Conservation (phyloP, 768 basidiomycete species). For the Russula abietina region DNA sequence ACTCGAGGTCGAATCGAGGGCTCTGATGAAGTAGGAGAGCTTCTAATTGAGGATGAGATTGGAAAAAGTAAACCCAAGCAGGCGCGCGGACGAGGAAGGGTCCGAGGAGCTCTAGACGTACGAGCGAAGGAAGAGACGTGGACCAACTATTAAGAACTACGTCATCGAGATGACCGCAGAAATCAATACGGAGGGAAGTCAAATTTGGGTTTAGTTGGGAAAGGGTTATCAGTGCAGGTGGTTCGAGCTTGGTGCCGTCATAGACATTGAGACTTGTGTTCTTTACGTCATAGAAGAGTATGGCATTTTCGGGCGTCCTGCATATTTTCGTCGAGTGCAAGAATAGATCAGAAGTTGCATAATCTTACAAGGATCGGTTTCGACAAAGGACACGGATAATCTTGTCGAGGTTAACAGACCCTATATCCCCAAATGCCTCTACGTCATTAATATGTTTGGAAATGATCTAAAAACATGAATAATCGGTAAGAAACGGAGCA, state of each 20-base stretch:
- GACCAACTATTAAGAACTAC: constrained; percentile 53
- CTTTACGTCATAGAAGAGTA: constrained; percentile 73
- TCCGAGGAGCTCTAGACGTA: constrained; percentile 72
- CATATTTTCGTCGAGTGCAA: background rate
- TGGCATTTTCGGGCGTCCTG: constrained; percentile 74
- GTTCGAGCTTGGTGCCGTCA: constrained; percentile 77
- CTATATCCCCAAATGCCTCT: constrained; percentile 84
- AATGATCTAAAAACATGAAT: constrained; percentile 52
- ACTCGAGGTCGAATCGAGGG: constrained; percentile 75
- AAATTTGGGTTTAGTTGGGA: constrained; percentile 81
- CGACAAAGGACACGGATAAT: constrained; percentile 79
- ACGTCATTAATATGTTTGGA: constrained; percentile 85
- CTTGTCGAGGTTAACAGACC: constrained; percentile 73
- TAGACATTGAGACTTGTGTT: constrained; percentile 69
- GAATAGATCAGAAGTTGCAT: background rate
- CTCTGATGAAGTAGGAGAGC: constrained; percentile 79
- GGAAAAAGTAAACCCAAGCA: constrained; percentile 73
- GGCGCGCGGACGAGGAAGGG: constrained; percentile 75
- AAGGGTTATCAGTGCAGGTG: constrained; percentile 63
- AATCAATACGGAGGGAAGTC: constrained; percentile 69
- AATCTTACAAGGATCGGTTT: constrained; percentile 68
- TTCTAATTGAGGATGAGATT: constrained; percentile 53
- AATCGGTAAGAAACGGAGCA: background rate
- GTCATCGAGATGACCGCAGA: constrained; percentile 78
- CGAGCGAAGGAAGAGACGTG: constrained; percentile 57